These are phyloP conservation scores for Theileria sp. DNA, from an alignment of 169 alveolate species.

Conservation along the genomic window DNA sequence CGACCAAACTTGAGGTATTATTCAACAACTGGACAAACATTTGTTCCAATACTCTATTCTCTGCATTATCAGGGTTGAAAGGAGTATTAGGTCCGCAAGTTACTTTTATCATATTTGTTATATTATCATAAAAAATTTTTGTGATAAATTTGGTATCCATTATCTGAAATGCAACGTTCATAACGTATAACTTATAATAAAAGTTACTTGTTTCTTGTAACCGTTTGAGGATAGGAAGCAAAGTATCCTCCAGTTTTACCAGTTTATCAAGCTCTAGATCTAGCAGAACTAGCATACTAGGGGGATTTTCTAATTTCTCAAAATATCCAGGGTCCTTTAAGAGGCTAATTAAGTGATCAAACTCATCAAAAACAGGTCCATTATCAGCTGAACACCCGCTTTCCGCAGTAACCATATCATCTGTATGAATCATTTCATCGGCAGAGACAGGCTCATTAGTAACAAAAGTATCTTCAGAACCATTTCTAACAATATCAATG, in stretches of 20 bases:
- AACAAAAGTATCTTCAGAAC: neutral
- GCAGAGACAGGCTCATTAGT: neutral
- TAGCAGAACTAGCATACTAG: neutral
- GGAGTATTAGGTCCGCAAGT: neutral
- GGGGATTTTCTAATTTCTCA: neutral
- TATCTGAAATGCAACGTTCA: slow-evolving; percentile 6
- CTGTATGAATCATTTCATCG: neutral
- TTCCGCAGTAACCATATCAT: neutral
- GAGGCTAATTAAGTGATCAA: neutral
- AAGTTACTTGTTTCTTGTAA: neutral
- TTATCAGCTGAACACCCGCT: neutral
- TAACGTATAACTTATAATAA: neutral
- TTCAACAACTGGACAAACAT: neutral
- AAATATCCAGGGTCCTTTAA: neutral
- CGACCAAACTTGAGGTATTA: neutral
- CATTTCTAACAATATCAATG: neutral
- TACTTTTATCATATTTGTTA: neutral
- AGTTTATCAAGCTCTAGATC: neutral
- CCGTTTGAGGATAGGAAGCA: neutral
- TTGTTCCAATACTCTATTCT: neutral
- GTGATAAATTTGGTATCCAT: neutral
- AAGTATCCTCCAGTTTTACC: neutral
- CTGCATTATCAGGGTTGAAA: neutral
- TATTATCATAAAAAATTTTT: neutral
- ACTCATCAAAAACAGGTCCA: neutral